phyloP scores from a whole-genome alignment of 495 filamentous ascomycete species.

The Tuber magnatum region DNA sequence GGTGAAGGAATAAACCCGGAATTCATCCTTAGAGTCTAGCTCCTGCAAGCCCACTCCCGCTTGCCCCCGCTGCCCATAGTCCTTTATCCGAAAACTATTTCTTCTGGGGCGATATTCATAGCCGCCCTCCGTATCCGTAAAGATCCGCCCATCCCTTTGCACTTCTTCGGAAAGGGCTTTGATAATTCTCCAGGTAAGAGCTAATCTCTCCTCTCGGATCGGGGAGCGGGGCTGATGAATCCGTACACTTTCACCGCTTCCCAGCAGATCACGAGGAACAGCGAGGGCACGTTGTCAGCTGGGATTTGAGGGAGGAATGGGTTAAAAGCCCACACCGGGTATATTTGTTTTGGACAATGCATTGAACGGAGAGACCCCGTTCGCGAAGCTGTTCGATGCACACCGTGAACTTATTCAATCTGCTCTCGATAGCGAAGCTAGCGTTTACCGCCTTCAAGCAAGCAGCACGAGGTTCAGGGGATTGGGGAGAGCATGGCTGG shows the following conservation, averaged over 20 bases:
- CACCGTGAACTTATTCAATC: neutral
- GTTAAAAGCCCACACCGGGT: neutral
- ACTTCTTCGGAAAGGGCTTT: neutral
- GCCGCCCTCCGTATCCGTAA: neutral
- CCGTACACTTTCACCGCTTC: neutral
- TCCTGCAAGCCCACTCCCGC: neutral
- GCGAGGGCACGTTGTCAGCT: neutral
- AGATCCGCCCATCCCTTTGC: neutral
- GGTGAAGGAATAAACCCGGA: no score
- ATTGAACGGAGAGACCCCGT: neutral
- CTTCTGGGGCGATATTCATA: neutral
- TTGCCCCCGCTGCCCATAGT: neutral
- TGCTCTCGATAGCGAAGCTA: neutral
- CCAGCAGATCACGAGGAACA: neutral
- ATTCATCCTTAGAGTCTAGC: neutral
- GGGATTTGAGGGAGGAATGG: neutral
- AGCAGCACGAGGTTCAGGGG: neutral
- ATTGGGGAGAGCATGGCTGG: neutral
- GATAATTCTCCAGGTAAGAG: neutral
- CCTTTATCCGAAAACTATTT: neutral
- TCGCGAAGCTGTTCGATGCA: neutral
- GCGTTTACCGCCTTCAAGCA: neutral
- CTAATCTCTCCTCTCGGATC: neutral
- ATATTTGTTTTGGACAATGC: neutral
- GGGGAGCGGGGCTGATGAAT: neutral